A percentile compares a stretch with the other conserved stretches of the same genome.
These are phyloP conservation scores for Clonostachys sp. DNA, from an alignment of 2,329 filamentous ascomycete species.

Conservation along the genomic window DNA sequence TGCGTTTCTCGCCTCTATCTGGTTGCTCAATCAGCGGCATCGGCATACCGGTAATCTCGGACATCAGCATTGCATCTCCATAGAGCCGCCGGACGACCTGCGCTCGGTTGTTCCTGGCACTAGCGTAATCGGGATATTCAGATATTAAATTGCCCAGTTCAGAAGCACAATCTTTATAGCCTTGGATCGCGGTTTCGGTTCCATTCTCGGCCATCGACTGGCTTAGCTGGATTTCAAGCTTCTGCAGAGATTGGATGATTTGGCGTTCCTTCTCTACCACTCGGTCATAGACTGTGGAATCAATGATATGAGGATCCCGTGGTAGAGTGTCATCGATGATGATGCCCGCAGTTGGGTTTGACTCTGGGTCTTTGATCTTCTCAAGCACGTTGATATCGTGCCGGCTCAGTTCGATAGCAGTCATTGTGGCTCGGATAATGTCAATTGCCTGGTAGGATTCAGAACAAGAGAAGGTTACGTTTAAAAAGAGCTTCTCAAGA, in stretches of 20 bases:
- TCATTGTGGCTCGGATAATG: background rate
- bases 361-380: constrained; percentile 65
- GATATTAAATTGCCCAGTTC: constrained; percentile 52
- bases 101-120: constrained; percentile 69
- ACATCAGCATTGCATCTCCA: constrained; percentile 53
- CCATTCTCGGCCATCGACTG: constrained; percentile 28
- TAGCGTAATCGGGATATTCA: constrained; percentile 62
- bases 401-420: constrained; percentile 34
- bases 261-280: constrained; percentile 45
- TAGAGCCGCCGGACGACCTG: constrained; percentile 61
- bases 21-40: constrained; percentile 34
- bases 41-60: constrained; percentile 24
- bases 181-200: constrained; percentile 28
- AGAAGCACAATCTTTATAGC: constrained; percentile 41
- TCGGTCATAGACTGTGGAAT: constrained; percentile 42
- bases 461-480: too few species aligned
- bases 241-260: constrained; percentile 50
- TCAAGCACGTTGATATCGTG: constrained; percentile 59
- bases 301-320: constrained; percentile 52
- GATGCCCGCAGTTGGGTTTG: constrained; percentile 47
- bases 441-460: too few species aligned
- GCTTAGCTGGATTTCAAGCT: constrained; percentile 47
- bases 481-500: too few species aligned
- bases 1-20: constrained; percentile 26
- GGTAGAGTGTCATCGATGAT: constrained; percentile 49